Conservation (phyloP, 2,329 filamentous ascomycete species). For the Venturia oleaginea region DNA sequence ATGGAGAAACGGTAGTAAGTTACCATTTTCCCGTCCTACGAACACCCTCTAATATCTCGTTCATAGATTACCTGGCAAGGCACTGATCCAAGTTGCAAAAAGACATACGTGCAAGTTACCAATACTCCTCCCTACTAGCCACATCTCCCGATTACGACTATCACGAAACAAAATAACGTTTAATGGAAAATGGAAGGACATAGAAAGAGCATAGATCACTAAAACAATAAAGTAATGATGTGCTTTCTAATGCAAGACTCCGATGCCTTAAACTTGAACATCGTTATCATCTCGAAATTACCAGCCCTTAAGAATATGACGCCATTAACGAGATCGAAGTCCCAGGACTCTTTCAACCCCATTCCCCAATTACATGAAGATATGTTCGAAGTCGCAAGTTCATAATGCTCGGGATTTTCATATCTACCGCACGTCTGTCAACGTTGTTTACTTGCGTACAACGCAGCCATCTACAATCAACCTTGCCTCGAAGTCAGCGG, state of each 20-base stretch:
- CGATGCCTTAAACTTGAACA: too few relatives aligned
- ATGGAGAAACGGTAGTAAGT: slow-evolving; percentile 27
- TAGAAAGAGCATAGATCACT: background rate
- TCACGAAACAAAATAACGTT: background rate
- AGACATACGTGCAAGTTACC: slow-evolving; percentile 32
- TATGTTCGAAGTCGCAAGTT: too few relatives aligned
- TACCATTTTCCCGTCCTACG: background rate
- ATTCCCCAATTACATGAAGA: too few relatives aligned
- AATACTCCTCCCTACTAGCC: slow-evolving; percentile 28
- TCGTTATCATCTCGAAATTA: too few relatives aligned
- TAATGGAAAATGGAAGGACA: background rate
- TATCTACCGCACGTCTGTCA: too few relatives aligned
- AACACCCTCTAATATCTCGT: background rate
- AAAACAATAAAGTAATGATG: background rate
- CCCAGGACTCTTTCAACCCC: too few relatives aligned
- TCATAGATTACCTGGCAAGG: slow-evolving; percentile 31
- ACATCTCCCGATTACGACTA: background rate
- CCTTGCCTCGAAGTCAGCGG: too few relatives aligned
- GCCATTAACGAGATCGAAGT: too few relatives aligned
- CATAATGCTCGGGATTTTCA: too few relatives aligned
- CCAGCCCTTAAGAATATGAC: too few relatives aligned
- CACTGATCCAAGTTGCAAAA: slow-evolving; percentile 24
- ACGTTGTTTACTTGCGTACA: too few relatives aligned
- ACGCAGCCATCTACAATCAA: too few relatives aligned
- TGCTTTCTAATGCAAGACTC: background rate